Conservation (phyloP, 2,329 filamentous ascomycete species). For the Epichloe coenophiala region DNA sequence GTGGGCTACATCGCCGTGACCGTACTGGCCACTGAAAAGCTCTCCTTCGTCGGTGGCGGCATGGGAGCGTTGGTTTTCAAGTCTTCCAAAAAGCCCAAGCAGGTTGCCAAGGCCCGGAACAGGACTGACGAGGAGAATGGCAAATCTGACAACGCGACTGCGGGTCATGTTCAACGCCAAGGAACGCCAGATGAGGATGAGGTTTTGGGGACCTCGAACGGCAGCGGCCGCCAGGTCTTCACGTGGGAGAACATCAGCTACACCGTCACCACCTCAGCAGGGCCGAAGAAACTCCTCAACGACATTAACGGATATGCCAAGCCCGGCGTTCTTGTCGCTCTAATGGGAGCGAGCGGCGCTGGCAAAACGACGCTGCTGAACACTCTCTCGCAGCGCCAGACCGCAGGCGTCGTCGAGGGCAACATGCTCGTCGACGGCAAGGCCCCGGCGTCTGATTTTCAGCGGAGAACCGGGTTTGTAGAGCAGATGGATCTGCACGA, state of each 20-base stretch:
- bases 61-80: slow-evolving; percentile 63
- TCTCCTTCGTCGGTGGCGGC: slow-evolving; percentile 47
- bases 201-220: slow-evolving; percentile 31
- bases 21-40: slow-evolving; percentile 49
- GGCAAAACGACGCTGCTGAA: slow-evolving; percentile 6
- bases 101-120: background rate
- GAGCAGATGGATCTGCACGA: slow-evolving; percentile 54
- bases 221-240: slow-evolving; percentile 50
- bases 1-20: slow-evolving; percentile 63
- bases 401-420: slow-evolving; percentile 36
- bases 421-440: slow-evolving; percentile 65
- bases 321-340: slow-evolving; percentile 5
- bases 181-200: slow-evolving; percentile 17
- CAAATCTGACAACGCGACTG: background rate
- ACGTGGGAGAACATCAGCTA: slow-evolving; percentile 59
- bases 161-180: background rate
- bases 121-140: slow-evolving; percentile 10
- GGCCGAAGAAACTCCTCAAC: slow-evolving; percentile 15
- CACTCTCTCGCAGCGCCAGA: slow-evolving; percentile 5
- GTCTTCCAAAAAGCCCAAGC: slow-evolving; percentile 13
- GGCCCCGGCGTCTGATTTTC: slow-evolving; percentile 56
- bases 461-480: slow-evolving; percentile 58
- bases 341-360: slow-evolving; percentile 6
- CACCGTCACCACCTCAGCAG: slow-evolving; percentile 39
- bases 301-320: slow-evolving; percentile 5